phyloP scores from a whole-genome alignment of 805 yeast species.

The Vanderwaltozyma tropicalis region DNA sequence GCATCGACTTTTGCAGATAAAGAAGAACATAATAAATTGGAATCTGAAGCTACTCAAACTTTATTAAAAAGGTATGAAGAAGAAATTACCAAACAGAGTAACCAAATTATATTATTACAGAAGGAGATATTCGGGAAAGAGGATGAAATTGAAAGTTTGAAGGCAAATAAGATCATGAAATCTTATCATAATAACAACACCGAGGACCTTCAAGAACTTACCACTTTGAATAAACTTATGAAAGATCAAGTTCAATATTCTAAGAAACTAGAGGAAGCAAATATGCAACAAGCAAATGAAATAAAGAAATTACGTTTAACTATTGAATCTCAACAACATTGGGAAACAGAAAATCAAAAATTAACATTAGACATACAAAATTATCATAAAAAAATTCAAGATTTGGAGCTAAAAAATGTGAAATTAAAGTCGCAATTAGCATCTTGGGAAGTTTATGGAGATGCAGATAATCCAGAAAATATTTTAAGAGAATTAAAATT shows the following conservation, averaged over 20 bases:
- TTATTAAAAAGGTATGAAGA: conserved; percentile 17
- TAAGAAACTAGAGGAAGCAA: conserved; percentile 40
- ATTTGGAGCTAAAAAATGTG: conserved; percentile 41
- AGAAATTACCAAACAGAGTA: conserved; percentile 16
- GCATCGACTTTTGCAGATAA: conserved; percentile 9
- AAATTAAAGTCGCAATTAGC: conserved; percentile 38
- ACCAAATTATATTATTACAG: conserved; percentile 16
- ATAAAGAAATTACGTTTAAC: conserved; percentile 36
- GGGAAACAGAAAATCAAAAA: conserved; percentile 20
- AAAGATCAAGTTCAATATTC: conserved; percentile 37
- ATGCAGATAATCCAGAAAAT: conserved; percentile 22
- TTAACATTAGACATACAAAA: conserved; percentile 32
- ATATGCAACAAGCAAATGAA: conserved; percentile 42
- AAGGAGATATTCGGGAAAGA: conserved; percentile 16
- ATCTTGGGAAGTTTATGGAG: conserved; percentile 35
- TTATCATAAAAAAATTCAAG: conserved; percentile 36
- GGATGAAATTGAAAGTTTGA: conserved; percentile 20
- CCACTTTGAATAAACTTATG: conserved; percentile 27
- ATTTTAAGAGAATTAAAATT: conserved; percentile 33
- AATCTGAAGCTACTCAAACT: conserved; percentile 11
- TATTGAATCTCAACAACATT: conserved; percentile 16
- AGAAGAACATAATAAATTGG: conserved; percentile 10
- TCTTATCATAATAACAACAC: conserved; percentile 28
- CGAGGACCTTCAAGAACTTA: conserved; percentile 28
- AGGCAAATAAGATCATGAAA: conserved; percentile 26